These are phyloP conservation scores for Mycena haematopus DNA, from an alignment of 768 basidiomycete genomes.

Conservation along the genomic window DNA sequence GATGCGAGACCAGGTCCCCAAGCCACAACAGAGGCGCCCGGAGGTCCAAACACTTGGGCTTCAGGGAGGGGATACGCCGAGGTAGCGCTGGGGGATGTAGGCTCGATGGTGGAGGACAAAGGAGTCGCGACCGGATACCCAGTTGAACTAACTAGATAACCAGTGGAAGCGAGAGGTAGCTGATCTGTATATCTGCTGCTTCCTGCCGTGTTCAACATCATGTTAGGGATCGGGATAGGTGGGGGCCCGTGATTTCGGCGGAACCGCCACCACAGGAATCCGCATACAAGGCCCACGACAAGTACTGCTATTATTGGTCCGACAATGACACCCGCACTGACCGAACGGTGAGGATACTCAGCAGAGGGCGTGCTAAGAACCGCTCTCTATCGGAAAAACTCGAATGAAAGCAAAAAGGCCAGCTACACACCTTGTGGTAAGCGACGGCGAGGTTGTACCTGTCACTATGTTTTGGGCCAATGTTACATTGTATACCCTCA, in stretches of 20 bases:
- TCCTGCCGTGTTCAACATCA: no score
- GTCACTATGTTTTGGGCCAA: neutral
- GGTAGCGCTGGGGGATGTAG: neutral
- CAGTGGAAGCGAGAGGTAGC: neutral
- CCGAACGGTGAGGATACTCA: slow-evolving; percentile 14
- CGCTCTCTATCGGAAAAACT: neutral
- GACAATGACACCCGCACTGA: slow-evolving; percentile 18
- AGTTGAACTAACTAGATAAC: neutral
- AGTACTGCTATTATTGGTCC: slow-evolving; percentile 20
- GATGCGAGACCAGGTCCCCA: neutral
- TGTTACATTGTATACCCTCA: slow-evolving; percentile 3
- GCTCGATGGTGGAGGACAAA: neutral
- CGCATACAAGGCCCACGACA: neutral
- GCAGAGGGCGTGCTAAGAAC: neutral
- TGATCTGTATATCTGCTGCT: neutral
- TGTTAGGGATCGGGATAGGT: neutral
- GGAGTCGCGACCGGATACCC: neutral
- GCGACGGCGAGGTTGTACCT: neutral
- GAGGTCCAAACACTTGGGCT: slow-evolving; percentile 8
- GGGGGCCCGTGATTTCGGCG: slow-evolving; percentile 4
- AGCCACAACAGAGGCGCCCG: slow-evolving; percentile 7
- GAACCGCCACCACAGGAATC: slow-evolving; percentile 13
- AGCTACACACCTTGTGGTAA: neutral
- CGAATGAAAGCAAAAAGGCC: neutral
- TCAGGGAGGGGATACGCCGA: neutral